Base-by-base conservation (phyloP, 2,329 filamentous ascomycete species). In the Amylocarpus encephaloides region DNA sequence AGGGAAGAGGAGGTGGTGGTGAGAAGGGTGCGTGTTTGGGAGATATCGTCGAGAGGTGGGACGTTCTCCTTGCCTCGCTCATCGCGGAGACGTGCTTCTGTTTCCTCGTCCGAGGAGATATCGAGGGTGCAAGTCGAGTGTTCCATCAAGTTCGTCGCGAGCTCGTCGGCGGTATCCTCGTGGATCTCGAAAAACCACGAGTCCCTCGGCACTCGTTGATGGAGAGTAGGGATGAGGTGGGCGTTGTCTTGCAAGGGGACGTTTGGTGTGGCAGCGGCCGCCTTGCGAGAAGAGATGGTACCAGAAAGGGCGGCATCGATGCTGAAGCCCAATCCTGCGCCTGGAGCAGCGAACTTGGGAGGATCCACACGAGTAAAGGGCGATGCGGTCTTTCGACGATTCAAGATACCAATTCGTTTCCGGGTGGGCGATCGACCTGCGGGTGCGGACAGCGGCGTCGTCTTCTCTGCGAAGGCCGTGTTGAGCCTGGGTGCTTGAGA, bases 101-200 rank as follows among this genome's bases (percentile, higher is more conserved):
- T 78, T 68, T 91, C 86, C 66, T 95, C 91, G 61, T 95, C 91
- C 18, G 88, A 91, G 59, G 83, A 89, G 63, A 97, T 89, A 65
- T 97, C 92, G 3, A 97, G 78, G 0, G 85, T 83, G 56, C 85
- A 85, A 6, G 92, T 92, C 49, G 85, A 86, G 72, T 96, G 92
- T 69, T 96, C 88, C 71, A 97, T 88, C 35, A 95, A 73, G 63
- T 95, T 96, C 61, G 90, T 88, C 69, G 93, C 87, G 65, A 95
- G 85, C 65, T 96, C 87, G 66, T 95, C 88, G 6, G 86, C 80
- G 0, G 88, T 89, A 68, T 98, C 92, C 66, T 95, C 88, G 66
- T 96, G 85, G 63, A 98, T 97, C 52, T 92, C 86, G 65, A 98
- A 97, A 73, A 86, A 86, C 91, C 90, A 96, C 51, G 77, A 77